Evolutionary conservation across 129 eudicot species (phyloP), one percentile per base, ranked within the genome.

Genomic region (Lactuca saligna): DNA sequence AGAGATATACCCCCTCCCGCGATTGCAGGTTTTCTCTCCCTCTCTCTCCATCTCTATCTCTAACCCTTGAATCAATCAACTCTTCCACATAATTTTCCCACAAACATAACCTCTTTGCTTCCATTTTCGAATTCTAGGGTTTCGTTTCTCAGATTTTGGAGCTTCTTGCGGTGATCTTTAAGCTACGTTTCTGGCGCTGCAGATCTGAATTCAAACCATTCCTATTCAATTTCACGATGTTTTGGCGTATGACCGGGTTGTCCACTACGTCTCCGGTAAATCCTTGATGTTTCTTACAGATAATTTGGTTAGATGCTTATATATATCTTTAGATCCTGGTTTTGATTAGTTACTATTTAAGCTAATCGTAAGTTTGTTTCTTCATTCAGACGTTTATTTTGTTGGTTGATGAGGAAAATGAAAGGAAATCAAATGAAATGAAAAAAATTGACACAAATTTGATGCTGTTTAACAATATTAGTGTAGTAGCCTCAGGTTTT

Each of bases 201-300:
- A 78, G 92, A 86, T 86, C 92, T 78, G 85, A 69, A 35, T 72
- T 70, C 20, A 20, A 60, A 7, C 78, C 74, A 46, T 74, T 66
- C 49, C 14, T 54, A 33, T 64, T 58, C 25, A 63, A 20, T 79
- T 82, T 67, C 29, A 81, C 59, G 70, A 90, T 90, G 97, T 90
- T 87, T 72, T 90, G 97, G 97, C 97, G 95, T 73, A 90, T 90
- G 97, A 79, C 97, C 67, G 95, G 97, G 4, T 64, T 90, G 74
- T 84, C 97, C 87, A 85, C 95, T 54, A 84, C 95, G 58, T 90
- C 97, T 74, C 97, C 97, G 71, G 97, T 90, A 72, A 57, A 84
- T 85, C 29, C n/a, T 54, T 1, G 53, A 25, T 63, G 35, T 34
- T 61, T 6, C 16, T 17, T 50, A 3, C 35, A n/a, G 3, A 51